Percentiles rank a stretch among this genome's conserved stretches.
Evolutionary conservation across 768 basidiomycete genomes (phyloP).

Genomic region (Pleurotus ostreatus): DNA sequence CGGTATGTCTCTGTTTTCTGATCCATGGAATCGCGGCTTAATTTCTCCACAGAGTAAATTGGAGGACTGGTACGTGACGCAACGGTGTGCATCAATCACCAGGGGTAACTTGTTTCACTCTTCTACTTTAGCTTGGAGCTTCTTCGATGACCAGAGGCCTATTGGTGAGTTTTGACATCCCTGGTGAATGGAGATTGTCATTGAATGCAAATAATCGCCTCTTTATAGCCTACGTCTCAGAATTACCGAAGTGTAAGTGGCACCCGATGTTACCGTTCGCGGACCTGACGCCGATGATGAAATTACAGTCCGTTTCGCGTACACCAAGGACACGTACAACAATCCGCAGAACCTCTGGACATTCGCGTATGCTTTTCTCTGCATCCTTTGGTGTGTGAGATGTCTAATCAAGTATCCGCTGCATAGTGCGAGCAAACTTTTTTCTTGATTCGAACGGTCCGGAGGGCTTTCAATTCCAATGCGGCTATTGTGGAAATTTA

Average conservation of each 20-base stretch:
- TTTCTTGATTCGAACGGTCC: slow-evolving; percentile 1
- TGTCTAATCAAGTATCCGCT: neutral
- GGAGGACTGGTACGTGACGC: slow-evolving; percentile 37
- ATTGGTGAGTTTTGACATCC: slow-evolving; percentile 25
- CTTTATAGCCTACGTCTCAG: slow-evolving; percentile 37
- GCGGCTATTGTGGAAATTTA: neutral
- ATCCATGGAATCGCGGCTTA: neutral
- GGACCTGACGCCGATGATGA: neutral
- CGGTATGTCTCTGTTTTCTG: slow-evolving; percentile 23
- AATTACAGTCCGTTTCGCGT: slow-evolving; percentile 50
- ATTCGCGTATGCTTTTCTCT: slow-evolving; percentile 43
- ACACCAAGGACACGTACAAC: slow-evolving; percentile 60
- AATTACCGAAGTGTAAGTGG: slow-evolving; percentile 30
- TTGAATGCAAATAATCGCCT: neutral
- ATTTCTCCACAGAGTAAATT: slow-evolving; percentile 32
- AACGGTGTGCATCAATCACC: neutral
- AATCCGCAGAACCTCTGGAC: slow-evolving; percentile 58
- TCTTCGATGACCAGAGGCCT: slow-evolving; percentile 33
- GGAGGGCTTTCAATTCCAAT: neutral
- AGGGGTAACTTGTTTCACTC: neutral
- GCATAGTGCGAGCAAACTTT: slow-evolving; percentile 10
- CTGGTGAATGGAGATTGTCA: neutral
- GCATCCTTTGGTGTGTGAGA: neutral
- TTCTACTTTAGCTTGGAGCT: slow-evolving; percentile 35
- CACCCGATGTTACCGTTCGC: neutral